Evolutionary conservation across 2,329 filamentous ascomycete species (phyloP).

Genomic region (Claviceps purpurea): DNA sequence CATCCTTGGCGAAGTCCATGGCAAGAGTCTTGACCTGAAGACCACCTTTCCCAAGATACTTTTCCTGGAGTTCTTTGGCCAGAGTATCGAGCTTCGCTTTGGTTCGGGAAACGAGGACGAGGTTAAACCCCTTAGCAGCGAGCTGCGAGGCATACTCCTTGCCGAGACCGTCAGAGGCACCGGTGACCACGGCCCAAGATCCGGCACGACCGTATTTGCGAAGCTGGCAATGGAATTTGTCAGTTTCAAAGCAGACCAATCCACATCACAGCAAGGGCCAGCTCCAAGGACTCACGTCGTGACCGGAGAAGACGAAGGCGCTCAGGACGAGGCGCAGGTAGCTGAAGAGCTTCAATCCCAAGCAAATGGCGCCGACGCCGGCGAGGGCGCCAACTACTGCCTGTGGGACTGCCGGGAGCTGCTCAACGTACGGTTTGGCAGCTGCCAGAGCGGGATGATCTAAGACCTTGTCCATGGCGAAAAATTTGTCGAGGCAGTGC

Average conservation of each 20-base stretch:
- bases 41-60: constrained; percentile 42
- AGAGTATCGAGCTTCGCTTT: constrained; percentile 75
- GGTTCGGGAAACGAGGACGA: constrained; percentile 92
- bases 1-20: constrained; percentile 82
- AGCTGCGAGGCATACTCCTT: constrained; percentile 92
- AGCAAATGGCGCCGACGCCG: constrained; percentile 43
- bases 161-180: constrained; percentile 89
- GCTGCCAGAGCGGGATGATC: constrained; percentile 3
- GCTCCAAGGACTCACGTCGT: constrained; percentile 34
- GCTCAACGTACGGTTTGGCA: constrained; percentile 10
- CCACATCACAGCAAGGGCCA: background rate
- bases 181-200: constrained; percentile 88
- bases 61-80: constrained; percentile 58
- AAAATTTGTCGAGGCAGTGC: background rate
- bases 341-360: constrained; percentile 43
- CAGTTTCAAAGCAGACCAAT: background rate
- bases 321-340: constrained; percentile 50
- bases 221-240: constrained; percentile 40
- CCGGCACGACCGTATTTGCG: constrained; percentile 82
- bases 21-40: constrained; percentile 66
- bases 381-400: constrained; percentile 33
- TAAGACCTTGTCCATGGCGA: constrained; percentile 16
- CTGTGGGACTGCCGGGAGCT: constrained; percentile 25
- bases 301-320: constrained; percentile 54
- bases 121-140: constrained; percentile 82